A percentile compares a stretch with the other conserved stretches of the same genome.
Conservation (phyloP, 108 stramenopile genomes). For the Cylindrotheca closterium region DNA sequence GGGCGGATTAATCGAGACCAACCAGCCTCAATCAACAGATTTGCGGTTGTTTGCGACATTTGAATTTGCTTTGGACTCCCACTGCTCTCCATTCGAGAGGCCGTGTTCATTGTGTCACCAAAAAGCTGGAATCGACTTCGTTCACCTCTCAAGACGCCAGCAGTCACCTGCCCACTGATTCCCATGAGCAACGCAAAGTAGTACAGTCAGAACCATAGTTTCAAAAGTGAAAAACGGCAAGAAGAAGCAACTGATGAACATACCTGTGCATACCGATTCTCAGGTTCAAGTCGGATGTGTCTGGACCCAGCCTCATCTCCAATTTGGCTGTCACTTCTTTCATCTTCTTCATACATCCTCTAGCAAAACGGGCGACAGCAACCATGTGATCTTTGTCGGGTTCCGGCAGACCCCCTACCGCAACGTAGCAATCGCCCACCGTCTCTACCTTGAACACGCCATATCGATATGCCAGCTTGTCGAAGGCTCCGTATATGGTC, state of each 20-base stretch:
- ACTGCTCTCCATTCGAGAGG: too few species aligned
- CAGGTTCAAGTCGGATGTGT: constrained; percentile 1
- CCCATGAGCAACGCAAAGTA: not conserved
- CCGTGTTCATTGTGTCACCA: too few species aligned
- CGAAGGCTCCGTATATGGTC: constrained; percentile 42
- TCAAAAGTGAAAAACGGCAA: too few species aligned
- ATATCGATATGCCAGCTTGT: constrained; percentile 40
- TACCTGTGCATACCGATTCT: constrained; percentile 8
- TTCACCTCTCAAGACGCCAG: too few species aligned
- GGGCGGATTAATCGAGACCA: not conserved
- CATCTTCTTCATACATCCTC: too few species aligned
- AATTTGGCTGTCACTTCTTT: not conserved
- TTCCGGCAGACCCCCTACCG: constrained; percentile 16
- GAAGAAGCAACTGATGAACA: too few species aligned
- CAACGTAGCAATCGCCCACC: too few species aligned
- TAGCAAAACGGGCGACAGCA: constrained; percentile 21
- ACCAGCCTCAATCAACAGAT: not conserved
- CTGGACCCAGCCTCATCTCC: constrained; percentile 8
- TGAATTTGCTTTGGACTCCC: not conserved
- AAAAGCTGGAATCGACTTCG: too few species aligned
- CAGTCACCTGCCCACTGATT: too few species aligned
- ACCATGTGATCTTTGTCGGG: constrained; percentile 22
- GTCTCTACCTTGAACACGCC: too few species aligned
- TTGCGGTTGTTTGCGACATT: too few species aligned
- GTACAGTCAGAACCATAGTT: not conserved